phyloP scores from a whole-genome alignment of 179 eudicot species.

The Patellifolia procumbens region DNA sequence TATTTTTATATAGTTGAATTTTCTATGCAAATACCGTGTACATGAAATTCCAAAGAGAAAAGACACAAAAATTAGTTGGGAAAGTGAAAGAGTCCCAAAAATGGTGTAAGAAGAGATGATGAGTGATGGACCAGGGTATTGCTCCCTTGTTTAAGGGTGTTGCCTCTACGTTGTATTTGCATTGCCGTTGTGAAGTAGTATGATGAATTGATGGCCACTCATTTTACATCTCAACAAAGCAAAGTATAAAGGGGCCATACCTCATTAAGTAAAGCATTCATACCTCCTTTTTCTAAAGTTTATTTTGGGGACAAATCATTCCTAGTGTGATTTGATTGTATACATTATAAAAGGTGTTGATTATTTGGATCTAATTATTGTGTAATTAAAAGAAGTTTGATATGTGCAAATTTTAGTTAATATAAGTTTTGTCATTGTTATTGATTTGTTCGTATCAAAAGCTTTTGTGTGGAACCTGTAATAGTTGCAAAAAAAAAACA shows the following conservation, averaged over 20 bases:
- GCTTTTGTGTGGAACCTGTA: no score
- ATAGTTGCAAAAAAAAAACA: no score
- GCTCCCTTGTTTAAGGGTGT: constrained; percentile 4
- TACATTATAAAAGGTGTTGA: not conserved
- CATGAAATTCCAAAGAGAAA: constrained; percentile 18
- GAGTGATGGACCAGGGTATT: constrained; percentile 3
- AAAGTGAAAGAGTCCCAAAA: not conserved
- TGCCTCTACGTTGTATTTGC: not conserved
- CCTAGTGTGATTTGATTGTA: not conserved
- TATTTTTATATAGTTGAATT: constrained; percentile 12
- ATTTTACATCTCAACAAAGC: not conserved
- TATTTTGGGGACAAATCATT: not conserved
- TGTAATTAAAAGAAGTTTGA: not conserved
- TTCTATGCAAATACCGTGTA: constrained; percentile 1
- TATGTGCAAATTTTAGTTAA: not conserved
- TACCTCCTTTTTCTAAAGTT: not conserved
- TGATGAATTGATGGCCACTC: not conserved
- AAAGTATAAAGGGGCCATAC: not conserved
- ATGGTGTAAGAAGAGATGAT: not conserved
- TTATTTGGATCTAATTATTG: not conserved
- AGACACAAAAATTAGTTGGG: constrained; percentile 3
- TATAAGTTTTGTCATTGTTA: not conserved
- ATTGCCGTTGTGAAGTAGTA: constrained; percentile 4
- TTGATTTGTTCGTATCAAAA: no score
- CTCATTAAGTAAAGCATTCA: constrained; percentile 5